Evolutionary conservation across 345 rosid genomes (phyloP).

Genomic region (Euclidium syriacum): DNA sequence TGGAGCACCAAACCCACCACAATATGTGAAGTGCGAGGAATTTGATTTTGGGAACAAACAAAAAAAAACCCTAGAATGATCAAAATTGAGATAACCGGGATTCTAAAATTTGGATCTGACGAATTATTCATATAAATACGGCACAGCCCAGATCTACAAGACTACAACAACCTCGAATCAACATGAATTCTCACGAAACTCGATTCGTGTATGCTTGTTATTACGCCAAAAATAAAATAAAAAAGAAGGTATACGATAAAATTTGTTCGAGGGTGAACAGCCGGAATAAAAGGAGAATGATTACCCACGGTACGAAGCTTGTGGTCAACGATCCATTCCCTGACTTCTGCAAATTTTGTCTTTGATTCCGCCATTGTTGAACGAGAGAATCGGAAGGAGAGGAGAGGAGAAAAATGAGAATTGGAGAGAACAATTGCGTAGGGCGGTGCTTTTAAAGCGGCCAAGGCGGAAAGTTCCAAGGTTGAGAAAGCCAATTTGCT

Average conservation of each 20-base stretch:
- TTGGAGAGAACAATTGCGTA: neutral
- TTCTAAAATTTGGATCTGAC: neutral
- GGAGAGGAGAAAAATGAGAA: neutral
- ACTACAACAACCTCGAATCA: neutral
- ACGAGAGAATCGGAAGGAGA: neutral
- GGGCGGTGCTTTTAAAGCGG: constrained; percentile 16
- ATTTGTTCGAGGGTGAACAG: neutral
- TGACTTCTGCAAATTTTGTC: constrained; percentile 48
- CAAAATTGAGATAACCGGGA: neutral
- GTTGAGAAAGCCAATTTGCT: constrained; percentile 21
- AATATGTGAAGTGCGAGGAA: neutral
- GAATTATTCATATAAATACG: neutral
- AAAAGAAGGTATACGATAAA: neutral
- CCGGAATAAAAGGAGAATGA: neutral
- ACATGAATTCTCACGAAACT: neutral
- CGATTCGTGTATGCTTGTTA: neutral
- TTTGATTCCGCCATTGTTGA: constrained; percentile 61
- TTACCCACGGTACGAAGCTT: constrained; percentile 95
- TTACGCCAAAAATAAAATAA: too few relatives aligned
- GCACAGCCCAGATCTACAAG: neutral
- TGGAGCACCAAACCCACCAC: neutral
- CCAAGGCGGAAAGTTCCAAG: constrained; percentile 2
- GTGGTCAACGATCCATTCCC: constrained; percentile 82
- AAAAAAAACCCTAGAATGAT: neutral
- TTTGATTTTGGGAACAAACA: neutral